Base-by-base conservation (phyloP, 176 grass and related monocot genomes). In the Avena sativa region DNA sequence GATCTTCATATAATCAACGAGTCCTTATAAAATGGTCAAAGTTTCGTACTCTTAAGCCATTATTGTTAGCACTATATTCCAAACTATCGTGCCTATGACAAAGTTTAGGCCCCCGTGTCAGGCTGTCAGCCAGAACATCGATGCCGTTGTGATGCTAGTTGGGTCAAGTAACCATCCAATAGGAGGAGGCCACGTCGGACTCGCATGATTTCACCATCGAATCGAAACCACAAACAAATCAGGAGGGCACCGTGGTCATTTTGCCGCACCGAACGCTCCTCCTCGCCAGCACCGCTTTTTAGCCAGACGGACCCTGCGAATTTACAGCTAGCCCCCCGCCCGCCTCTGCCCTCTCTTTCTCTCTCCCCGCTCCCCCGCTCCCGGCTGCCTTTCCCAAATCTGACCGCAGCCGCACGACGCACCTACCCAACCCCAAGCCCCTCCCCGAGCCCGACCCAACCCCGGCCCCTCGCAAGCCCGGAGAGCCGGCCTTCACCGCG, bases 381-480 rank as follows among this genome's bases (percentile, higher is more conserved):
- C 73, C 61, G 5, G 20, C 67, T 15, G 14, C 89, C 82, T 88
- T 91, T 78, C 82, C 89, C 86, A 81, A 88, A 93, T 93, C 88
- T 84, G 76, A 48, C 76, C 85, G 88, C 84, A 80, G 46, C 76
- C 85, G 85, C 87, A 83, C 90, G 86, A 49, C 79, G 73, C 89
- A 87, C 85, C 85, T 60, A 83, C 85, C 85, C 81, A 83, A 77
- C 62, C 83, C 88, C 40, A 74, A 44, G 40, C 40, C 44, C n/a
- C 49, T 13, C 68, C 52, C 38, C 60, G 21, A 17, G 40, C 67
- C 52, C 83, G 38, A 47, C 53, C 79, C 32, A 68, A 38, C 50
- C 85, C 66, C 61, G 14, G 26, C 79, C 38, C 66, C n/a, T 55
- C 50, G 9, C 51, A 7, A 52, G 64, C 21, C 55, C 76, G 43